Percentiles rank a stretch among this genome's conserved stretches.
Evolutionary conservation across 352 stramenopile species (phyloP).

Genomic region (Globisporangium megalacanthum): DNA sequence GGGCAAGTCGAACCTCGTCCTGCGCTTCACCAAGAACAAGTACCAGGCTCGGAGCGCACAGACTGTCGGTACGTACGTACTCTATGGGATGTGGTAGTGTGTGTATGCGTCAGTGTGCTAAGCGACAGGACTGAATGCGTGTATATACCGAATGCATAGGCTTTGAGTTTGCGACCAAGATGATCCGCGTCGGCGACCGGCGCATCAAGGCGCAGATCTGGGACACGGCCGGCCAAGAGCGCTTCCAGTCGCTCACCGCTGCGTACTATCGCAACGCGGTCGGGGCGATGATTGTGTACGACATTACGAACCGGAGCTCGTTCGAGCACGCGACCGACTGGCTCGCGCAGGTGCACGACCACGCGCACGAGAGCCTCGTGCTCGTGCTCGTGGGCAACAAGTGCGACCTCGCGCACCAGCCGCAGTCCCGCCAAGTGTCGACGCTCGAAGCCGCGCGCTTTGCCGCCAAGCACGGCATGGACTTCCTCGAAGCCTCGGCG

Average conservation of each 20-base stretch:
- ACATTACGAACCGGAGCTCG: constrained; percentile 85
- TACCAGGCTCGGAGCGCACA: constrained; percentile 71
- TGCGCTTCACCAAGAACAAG: constrained; percentile 88
- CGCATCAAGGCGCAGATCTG: constrained; percentile 87
- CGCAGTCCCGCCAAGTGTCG: constrained; percentile 75
- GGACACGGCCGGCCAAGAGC: constrained; percentile 87
- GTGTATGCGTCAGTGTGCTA: not conserved
- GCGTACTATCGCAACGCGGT: constrained; percentile 91
- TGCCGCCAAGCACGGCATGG: constrained; percentile 71
- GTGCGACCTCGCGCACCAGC: constrained; percentile 75
- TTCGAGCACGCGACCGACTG: constrained; percentile 79
- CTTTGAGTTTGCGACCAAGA: constrained; percentile 88
- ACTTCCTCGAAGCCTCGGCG: constrained; percentile 85
- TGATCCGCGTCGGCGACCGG: constrained; percentile 73
- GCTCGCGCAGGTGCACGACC: constrained; percentile 77
- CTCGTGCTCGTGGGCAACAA: constrained; percentile 87
- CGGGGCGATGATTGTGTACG: constrained; percentile 90
- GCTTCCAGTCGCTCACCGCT: constrained; percentile 89
- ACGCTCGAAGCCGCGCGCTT: constrained; percentile 84
- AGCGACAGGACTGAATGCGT: not conserved
- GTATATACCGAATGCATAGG: constrained; percentile 10
- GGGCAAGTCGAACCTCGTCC: constrained; percentile 85
- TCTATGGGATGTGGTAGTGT: not conserved
- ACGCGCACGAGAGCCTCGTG: constrained; percentile 79
- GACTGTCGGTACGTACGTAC: constrained; percentile 43